Percentiles rank a stretch among this genome's conserved stretches.
Conservation (phyloP, 768 basidiomycete species). For the Tubosaeta brunneosetosa region DNA sequence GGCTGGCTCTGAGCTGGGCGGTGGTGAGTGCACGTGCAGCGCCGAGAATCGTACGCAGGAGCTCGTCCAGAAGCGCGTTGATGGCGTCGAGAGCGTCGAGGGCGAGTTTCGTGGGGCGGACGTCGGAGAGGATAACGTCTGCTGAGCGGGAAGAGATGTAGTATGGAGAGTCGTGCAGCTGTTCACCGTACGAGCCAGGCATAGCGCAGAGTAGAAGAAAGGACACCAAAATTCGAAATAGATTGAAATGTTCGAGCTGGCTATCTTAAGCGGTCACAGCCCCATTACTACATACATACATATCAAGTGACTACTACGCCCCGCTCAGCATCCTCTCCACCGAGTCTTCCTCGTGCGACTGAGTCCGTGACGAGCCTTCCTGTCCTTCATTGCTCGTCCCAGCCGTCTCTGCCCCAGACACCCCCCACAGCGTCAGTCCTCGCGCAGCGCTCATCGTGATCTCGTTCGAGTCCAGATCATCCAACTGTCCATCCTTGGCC, state of each 20-base stretch:
- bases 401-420: too few species aligned
- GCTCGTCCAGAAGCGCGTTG: slow-evolving; percentile 82
- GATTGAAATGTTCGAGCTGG: slow-evolving; percentile 4
- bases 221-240: slow-evolving; percentile 3
- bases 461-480: slow-evolving; percentile 44
- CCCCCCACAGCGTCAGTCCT: slow-evolving; percentile 49
- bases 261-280: slow-evolving; percentile 22
- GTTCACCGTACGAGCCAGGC: slow-evolving; percentile 33
- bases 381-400: too few species aligned
- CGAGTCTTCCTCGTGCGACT: slow-evolving; percentile 17
- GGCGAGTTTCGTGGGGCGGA: slow-evolving; percentile 85
- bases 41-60: slow-evolving; percentile 67
- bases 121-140: slow-evolving; percentile 88
- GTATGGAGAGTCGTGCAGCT: slow-evolving; percentile 35
- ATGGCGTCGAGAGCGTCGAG: slow-evolving; percentile 70
- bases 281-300: background rate
- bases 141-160: slow-evolving; percentile 84
- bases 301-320: too few species aligned
- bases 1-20: slow-evolving; percentile 65
- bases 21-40: slow-evolving; percentile 66
- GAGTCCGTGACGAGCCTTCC: too few species aligned
- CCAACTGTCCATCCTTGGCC: slow-evolving; percentile 37
- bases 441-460: slow-evolving; percentile 44
- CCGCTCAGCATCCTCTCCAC: slow-evolving; percentile 20
- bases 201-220: slow-evolving; percentile 32